A percentile compares a stretch with the other conserved stretches of the same genome.
phyloP scores from a whole-genome alignment of 495 filamentous ascomycete genomes.

The Hypoxylon fragiforme region DNA sequence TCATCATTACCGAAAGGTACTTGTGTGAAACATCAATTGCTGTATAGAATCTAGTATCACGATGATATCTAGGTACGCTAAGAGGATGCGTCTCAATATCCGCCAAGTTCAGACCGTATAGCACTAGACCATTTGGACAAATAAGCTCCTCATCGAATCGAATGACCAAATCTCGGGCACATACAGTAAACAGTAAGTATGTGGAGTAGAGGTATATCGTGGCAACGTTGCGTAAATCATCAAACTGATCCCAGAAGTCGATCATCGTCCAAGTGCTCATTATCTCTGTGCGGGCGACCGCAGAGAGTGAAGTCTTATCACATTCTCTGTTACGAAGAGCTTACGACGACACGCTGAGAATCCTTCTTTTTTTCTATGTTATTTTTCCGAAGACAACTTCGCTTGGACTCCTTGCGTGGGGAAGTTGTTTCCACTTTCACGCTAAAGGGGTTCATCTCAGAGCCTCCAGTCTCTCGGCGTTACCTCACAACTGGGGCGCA shows the following conservation, averaged over 20 bases:
- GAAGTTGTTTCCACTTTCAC: constrained; percentile 16
- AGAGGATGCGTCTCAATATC: not conserved
- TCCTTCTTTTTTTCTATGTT: constrained; percentile 1
- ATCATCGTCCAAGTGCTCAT: constrained; percentile 12
- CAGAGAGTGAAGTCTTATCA: not conserved
- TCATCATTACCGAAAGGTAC: not conserved
- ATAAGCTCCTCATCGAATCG: constrained; percentile 2
- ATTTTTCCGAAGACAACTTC: not conserved
- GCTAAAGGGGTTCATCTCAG: constrained; percentile 17
- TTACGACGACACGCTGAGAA: constrained; percentile 13
- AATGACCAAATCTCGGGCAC: too few relatives aligned
- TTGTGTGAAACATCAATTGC: not conserved
- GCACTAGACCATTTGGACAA: not conserved
- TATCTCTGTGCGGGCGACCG: not conserved
- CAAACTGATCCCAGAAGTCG: constrained; percentile 21
- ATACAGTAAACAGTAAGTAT: too few relatives aligned
- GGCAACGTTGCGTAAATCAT: constrained; percentile 8
- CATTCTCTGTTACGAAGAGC: constrained; percentile 9
- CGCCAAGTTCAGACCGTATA: not conserved
- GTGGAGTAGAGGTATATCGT: not conserved
- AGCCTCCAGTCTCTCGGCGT: constrained; percentile 27
- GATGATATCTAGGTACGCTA: not conserved
- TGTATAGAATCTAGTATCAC: not conserved
- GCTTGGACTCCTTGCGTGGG: constrained; percentile 27
- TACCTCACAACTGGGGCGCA: constrained; percentile 7